phyloP scores from a whole-genome alignment of 1,284 basidiomycete genomes.

The Trichosporon inkin region DNA sequence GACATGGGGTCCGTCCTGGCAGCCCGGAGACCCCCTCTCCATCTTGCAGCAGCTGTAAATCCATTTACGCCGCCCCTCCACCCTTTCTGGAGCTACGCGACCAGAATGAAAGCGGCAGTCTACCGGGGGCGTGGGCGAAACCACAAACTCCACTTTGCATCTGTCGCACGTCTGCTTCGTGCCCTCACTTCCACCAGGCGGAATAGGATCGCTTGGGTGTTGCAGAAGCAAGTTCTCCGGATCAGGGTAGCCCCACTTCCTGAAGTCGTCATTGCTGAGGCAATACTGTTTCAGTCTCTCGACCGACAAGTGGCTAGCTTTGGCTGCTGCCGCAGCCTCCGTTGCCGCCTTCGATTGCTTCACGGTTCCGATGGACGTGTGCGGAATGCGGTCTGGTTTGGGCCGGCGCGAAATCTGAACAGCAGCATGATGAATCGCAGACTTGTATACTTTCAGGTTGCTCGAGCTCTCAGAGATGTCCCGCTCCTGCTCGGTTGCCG shows the following conservation, averaged over 20 bases:
- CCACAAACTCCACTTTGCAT: constrained; percentile 65
- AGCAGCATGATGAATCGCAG: constrained; percentile 46
- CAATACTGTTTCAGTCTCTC: constrained; percentile 58
- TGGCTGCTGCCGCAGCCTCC: constrained; percentile 60
- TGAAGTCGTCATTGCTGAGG: constrained; percentile 59
- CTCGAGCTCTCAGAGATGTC: constrained; percentile 36
- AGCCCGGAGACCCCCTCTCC: constrained; percentile 55
- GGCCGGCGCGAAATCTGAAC: constrained; percentile 56
- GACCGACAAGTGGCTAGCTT: constrained; percentile 59
- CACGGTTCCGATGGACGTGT: constrained; percentile 77
- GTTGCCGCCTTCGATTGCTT: constrained; percentile 59
- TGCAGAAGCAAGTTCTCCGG: constrained; percentile 48
- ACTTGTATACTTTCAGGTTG: constrained; percentile 43
- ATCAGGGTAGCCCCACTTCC: constrained; percentile 68
- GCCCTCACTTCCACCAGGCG: constrained; percentile 53
- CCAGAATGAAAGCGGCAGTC: constrained; percentile 83
- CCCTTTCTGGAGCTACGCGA: constrained; percentile 47
- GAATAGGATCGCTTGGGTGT: neutral
- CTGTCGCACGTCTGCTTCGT: constrained; percentile 67
- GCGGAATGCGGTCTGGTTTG: constrained; percentile 59
- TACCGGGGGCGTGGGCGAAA: constrained; percentile 55
- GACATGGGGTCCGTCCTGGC: constrained; percentile 34
- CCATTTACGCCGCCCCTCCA: constrained; percentile 44
- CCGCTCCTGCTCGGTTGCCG: constrained; percentile 38
- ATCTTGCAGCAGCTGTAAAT: constrained; percentile 52